Evolutionary conservation across 768 basidiomycete genomes (phyloP), one percentile per base, ranked within the genome.

Genomic region (Lactarius tabidus): DNA sequence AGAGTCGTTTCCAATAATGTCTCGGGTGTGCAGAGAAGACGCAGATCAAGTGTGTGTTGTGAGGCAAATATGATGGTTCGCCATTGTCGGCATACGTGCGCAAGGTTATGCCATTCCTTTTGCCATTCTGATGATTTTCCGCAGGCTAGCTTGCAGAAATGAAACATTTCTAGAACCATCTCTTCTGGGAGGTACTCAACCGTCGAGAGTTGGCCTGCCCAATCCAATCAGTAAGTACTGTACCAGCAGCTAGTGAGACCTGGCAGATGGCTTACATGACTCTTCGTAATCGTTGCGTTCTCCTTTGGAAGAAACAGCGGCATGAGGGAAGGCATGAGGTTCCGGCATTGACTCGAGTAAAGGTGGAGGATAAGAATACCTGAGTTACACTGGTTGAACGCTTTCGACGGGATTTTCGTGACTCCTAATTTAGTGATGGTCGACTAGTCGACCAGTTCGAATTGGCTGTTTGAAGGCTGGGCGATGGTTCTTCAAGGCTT

Each of bases 71-170:
- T 35, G 29, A 63, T 7, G 2, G 33, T 20, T 23, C 55, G 41
- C 62, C 62, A 63, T 48, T 33, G 41, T 9, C 33, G 43, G 62
- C 43, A 63, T 10, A 62, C 61, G 23, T 56, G 61, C 23, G 38
- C 41, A 28, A 62, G 53, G n/a, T 17, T 56, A 15, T 45, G n/a
- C 61, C 61, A 62, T 33, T 48, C 23, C 23, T 6, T 48, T 48
- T 48, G 45, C 45, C 45, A 48, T 23, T 51, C 28, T 41, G 15
- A 62, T 35, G 41, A 35, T 15, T 1, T 36, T 6, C 5, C 29
- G 23, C 41, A 63, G 23, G 15, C 20, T 17, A 57, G 33, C 62
- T 57, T 38, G 41, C 15, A 57, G 17, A 48, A 38, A 29, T 36
- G 26, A 23, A 56, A 62, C 55, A 62, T 45, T 9, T 43, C 62